These are phyloP conservation scores for Bipolaris oryzae DNA, from an alignment of 2,329 filamentous ascomycete species.

Conservation along the genomic window DNA sequence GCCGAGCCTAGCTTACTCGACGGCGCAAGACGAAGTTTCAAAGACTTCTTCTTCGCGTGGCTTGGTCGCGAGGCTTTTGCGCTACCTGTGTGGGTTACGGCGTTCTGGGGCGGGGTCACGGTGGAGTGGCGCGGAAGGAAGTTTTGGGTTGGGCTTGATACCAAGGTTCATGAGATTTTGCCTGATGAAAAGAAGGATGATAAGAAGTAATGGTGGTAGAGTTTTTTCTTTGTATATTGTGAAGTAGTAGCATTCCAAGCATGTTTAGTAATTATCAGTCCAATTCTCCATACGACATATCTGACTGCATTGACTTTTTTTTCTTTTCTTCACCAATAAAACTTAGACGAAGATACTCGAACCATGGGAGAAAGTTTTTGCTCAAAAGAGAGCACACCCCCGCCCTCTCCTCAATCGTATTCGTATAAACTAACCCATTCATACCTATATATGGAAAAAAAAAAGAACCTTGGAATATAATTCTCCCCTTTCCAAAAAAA, in stretches of 20 bases:
- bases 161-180: slow-evolving; percentile 71
- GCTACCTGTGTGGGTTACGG: slow-evolving; percentile 87
- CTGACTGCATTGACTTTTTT: too few relatives aligned
- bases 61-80: slow-evolving; percentile 81
- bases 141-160: slow-evolving; percentile 83
- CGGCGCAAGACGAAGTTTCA: slow-evolving; percentile 62
- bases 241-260: neutral
- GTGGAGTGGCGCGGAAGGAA: slow-evolving; percentile 85
- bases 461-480: too few relatives aligned
- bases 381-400: too few relatives aligned
- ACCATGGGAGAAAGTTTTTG: too few relatives aligned
- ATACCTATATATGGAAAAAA: too few relatives aligned
- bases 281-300: too few relatives aligned
- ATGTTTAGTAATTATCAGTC: neutral
- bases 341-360: too few relatives aligned
- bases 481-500: too few relatives aligned
- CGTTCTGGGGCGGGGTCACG: slow-evolving; percentile 84
- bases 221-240: neutral
- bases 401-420: too few relatives aligned
- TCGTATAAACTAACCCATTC: too few relatives aligned
- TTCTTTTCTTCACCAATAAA: too few relatives aligned
- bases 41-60: slow-evolving; percentile 82
- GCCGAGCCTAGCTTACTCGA: slow-evolving; percentile 23
- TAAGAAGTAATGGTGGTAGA: slow-evolving; percentile 1
- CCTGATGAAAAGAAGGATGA: slow-evolving; percentile 14